Conservation (phyloP, 1,284 basidiomycete genomes). For the Bjerkandera adusta region DNA sequence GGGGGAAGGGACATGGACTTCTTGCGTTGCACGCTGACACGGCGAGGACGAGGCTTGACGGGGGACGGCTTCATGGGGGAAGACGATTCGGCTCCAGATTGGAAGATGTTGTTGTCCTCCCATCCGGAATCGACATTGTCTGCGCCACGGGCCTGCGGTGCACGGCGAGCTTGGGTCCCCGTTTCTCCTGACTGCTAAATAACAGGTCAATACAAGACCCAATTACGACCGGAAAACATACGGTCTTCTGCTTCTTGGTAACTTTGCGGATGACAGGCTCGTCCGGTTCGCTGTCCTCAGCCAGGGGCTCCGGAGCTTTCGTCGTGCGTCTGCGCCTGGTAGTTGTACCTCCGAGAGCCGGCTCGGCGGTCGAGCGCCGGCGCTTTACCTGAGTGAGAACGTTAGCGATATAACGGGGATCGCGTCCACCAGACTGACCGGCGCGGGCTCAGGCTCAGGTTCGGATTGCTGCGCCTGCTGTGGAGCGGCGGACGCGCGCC, state of each 20-base stretch:
- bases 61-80: constrained; percentile 67
- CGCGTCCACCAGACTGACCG: too few species aligned
- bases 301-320: constrained; percentile 42
- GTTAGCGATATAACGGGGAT: too few species aligned
- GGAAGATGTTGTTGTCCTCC: constrained; percentile 85
- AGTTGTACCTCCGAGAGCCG: constrained; percentile 46
- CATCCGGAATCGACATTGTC: constrained; percentile 68
- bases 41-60: constrained; percentile 42
- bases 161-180: constrained; percentile 48
- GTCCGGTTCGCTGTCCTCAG: constrained; percentile 79
- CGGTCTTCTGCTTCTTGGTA: constrained; percentile 57
- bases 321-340: constrained; percentile 37
- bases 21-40: constrained; percentile 47
- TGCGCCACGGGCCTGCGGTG: constrained; percentile 41
- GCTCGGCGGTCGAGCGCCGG: constrained; percentile 68
- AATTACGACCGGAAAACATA: constrained; percentile 28
- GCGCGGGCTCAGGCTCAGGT: constrained; percentile 25
- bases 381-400: constrained; percentile 52
- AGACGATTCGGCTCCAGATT: constrained; percentile 77
- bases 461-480: background rate
- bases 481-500: constrained; percentile 5
- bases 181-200: constrained; percentile 42
- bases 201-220: constrained; percentile 1
- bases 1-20: constrained; percentile 75
- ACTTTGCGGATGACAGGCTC: constrained; percentile 61